Evolutionary conservation across 495 filamentous ascomycete species (phyloP).

Genomic region (Aspergillus nanangensis): DNA sequence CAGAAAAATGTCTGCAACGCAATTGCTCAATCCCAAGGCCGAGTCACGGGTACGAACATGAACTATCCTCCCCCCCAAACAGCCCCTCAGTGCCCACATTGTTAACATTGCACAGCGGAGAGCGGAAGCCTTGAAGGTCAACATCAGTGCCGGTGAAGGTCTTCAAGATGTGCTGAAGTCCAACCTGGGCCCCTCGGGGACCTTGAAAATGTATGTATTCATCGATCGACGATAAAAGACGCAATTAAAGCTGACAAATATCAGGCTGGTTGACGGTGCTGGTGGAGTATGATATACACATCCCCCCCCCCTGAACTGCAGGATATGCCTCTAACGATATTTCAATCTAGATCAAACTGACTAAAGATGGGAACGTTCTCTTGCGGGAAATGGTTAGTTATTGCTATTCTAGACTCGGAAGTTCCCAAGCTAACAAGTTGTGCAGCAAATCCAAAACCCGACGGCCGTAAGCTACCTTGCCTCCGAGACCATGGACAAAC

Average conservation of each 20-base stretch:
- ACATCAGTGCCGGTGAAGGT: slow-evolving; percentile 94
- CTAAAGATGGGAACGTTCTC: slow-evolving; percentile 96
- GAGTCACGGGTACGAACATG: slow-evolving; percentile 74
- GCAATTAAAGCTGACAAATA: slow-evolving; percentile 26
- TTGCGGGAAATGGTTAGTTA: slow-evolving; percentile 86
- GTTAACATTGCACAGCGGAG: slow-evolving; percentile 64
- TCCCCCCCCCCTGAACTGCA: slow-evolving; percentile 6
- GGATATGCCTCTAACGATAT: slow-evolving; percentile 11
- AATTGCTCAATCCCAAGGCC: slow-evolving; percentile 96
- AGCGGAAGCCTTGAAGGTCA: slow-evolving; percentile 91
- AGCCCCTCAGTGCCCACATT: slow-evolving; percentile 26
- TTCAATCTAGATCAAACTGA: slow-evolving; percentile 87
- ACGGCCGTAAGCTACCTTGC: slow-evolving; percentile 62
- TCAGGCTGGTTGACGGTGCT: slow-evolving; percentile 89
- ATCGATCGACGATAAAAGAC: not conserved
- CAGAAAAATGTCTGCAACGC: slow-evolving; percentile 67
- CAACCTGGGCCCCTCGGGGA: slow-evolving; percentile 89
- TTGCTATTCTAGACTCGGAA: not conserved
- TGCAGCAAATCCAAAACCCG: slow-evolving; percentile 75
- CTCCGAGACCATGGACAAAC: slow-evolving; percentile 3
- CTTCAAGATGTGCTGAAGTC: slow-evolving; percentile 95
- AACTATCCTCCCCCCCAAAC: slow-evolving; percentile 12
- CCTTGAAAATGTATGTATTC: slow-evolving; percentile 82
- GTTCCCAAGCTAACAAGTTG: slow-evolving; percentile 29
- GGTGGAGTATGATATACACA: slow-evolving; percentile 68